Conservation (phyloP, 495 filamentous ascomycete genomes). For the Penicillium steckii region DNA sequence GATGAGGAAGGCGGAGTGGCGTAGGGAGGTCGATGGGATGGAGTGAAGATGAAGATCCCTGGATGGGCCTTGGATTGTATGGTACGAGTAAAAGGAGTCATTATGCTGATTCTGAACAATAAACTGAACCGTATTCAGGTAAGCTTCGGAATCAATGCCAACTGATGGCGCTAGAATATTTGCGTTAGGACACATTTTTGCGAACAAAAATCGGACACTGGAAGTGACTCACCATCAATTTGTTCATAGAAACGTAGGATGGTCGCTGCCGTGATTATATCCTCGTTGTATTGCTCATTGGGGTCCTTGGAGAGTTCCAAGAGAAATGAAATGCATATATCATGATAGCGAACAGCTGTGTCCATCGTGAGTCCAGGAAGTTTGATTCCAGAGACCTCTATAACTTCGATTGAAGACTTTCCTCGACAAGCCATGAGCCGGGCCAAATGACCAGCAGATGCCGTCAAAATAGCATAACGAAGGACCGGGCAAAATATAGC, state of each 20-base stretch:
- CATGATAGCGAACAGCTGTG: slow-evolving; percentile 29
- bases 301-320: slow-evolving; percentile 25
- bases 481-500: slow-evolving; percentile 31
- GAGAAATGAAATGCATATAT: slow-evolving; percentile 25
- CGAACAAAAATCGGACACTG: too few relatives aligned
- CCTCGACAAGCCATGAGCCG: slow-evolving; percentile 8
- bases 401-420: background rate
- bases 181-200: background rate
- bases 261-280: slow-evolving; percentile 28
- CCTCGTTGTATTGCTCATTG: slow-evolving; percentile 30
- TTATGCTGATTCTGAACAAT: slow-evolving; percentile 2
- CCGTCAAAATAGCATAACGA: slow-evolving; percentile 29
- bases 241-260: slow-evolving; percentile 38
- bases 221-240: slow-evolving; percentile 21
- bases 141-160: slow-evolving; percentile 20
- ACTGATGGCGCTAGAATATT: slow-evolving; percentile 12
- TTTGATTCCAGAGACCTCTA: slow-evolving; percentile 13
- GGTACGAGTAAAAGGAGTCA: slow-evolving; percentile 11
- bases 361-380: slow-evolving; percentile 21
- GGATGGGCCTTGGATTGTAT: slow-evolving; percentile 12
- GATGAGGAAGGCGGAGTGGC: slow-evolving; percentile 29
- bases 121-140: slow-evolving; percentile 13
- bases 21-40: slow-evolving; percentile 16
- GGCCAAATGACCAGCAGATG: slow-evolving; percentile 25
- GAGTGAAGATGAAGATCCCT: slow-evolving; percentile 5